Base-by-base conservation (phyloP, 441 rosid genomes). In the Hura crepitans region DNA sequence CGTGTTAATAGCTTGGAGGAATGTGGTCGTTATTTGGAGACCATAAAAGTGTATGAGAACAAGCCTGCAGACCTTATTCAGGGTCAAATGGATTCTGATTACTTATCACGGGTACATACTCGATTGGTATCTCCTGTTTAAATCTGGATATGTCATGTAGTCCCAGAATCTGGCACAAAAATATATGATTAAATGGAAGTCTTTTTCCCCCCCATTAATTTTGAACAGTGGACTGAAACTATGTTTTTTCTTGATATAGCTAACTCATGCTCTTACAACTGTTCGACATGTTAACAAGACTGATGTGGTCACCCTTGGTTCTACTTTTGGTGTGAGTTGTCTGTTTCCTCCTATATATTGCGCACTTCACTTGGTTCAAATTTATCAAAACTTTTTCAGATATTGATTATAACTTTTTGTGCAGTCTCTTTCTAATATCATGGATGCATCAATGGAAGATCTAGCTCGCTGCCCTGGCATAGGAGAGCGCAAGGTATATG, bases 381-480 rank as follows among this genome's bases (percentile, higher is more conserved):
- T 0, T 14, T 76, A 39, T 70, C 0, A 30, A 31, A 20, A n/a
- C 23, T 42, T 55, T 37, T 66, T 47, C 62, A 35, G 33, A 13
- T 54, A 7, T 60, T 75, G 58, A 53, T 68, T 64, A 53, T 50
- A 43, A 37, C 15, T 68, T 42, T 4, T 74, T 65, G 65, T 81
- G 70, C 86, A 90, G 98, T 92, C 98, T 66, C 93, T 92, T 76
- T 83, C 96, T n/a, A 84, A 86, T 86, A 77, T 92, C 60, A 88
- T 95, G 75, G 99, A 95, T 78, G 98, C 98, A 71, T 92, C 96
- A 4, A 88, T 88, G 99, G 98, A 92, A 79, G 98, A 90, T 80
- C 78, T 90, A 74, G 92, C 99, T 72, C 85, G 91, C 43, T 92
- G 98, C 81, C 99, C 99, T 6, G 99, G 97, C 73, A 90, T 92